Base-by-base conservation (phyloP, 2,329 filamentous ascomycete species). In the Cytospora leucostoma region DNA sequence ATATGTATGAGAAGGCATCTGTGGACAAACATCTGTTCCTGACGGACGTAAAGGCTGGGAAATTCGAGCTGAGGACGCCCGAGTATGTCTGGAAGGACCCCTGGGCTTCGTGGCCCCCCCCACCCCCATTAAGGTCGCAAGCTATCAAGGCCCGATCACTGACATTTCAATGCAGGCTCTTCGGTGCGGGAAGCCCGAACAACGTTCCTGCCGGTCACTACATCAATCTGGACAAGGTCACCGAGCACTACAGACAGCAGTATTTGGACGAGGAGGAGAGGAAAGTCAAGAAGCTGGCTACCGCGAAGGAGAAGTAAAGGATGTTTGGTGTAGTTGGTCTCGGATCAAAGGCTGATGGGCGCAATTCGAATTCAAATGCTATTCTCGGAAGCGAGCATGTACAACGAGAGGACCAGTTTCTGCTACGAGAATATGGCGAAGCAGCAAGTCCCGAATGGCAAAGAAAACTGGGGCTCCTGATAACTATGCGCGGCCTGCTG, bases 141-240 rank as follows among this genome's bases (percentile, higher is more conserved):
- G 21, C n/a, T 44, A 59, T 21, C 21, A 59, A 34, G 15, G 8
- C 11, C 44, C 32, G 6, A 12, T n/a, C 15, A 40, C 61, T 63
- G 34, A 63, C 19, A 21, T 10, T n/a, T 53, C 38, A 8, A 32
- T n/a, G 21, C 63, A 86, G 84, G 72, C 74, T 80, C 27, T 73
- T 87, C 60, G 74, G 80, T 68, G 76, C 78, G n/a, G 79, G 82
- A 65, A 79, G 80, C 21, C 76, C 78, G 21, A 78, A 78, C 71
- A 85, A 83, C 73, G 77, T 86, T 19, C 81, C 81, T 33, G 84
- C 84, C 34, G 84, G 84, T 49, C 81, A 84, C 69, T 75, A 78
- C 66, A 72, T 77, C 67, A 84, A 84, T 73, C 73, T 87, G 54
- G 82, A 85, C 72, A 76, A 83, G 68, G 78, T 86, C 34, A 78